Percentiles rank a stretch among this genome's conserved stretches.
phyloP scores from a whole-genome alignment of 768 basidiomycete genomes.

The Hydnomerulius pinastri region DNA sequence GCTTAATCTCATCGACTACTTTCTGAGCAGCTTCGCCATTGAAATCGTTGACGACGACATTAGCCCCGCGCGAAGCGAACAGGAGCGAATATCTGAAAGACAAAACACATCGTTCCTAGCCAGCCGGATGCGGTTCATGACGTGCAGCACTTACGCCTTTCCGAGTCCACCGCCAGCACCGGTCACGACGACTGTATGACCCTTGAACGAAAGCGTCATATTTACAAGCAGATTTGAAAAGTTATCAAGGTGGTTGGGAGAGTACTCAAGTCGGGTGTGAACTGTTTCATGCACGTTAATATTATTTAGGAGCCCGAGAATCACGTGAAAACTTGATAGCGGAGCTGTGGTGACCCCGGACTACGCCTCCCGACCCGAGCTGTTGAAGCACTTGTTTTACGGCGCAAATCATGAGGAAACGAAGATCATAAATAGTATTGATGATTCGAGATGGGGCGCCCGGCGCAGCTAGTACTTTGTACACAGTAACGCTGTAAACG shows the following conservation, averaged over 20 bases:
- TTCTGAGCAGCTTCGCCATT: slow-evolving; percentile 85
- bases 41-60: slow-evolving; percentile 95
- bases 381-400: not conserved
- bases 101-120: not conserved
- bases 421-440: slow-evolving; percentile 24
- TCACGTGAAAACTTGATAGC: slow-evolving; percentile 23
- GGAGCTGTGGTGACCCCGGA: too few species aligned
- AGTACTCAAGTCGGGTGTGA: not conserved
- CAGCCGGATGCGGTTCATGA: not conserved
- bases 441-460: slow-evolving; percentile 30
- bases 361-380: too few species aligned
- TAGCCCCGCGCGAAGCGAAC: slow-evolving; percentile 92
- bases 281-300: not conserved
- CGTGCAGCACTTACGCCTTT: slow-evolving; percentile 62
- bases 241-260: not conserved
- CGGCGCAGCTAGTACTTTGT: slow-evolving; percentile 34
- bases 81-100: slow-evolving; percentile 77
- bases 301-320: not conserved
- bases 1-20: slow-evolving; percentile 86
- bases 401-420: not conserved
- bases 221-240: not conserved
- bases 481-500: slow-evolving; percentile 35
- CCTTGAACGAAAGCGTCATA: slow-evolving; percentile 72
- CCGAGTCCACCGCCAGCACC: slow-evolving; percentile 97
- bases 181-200: slow-evolving; percentile 91